These are phyloP conservation scores for Apiospora sp. DNA, from an alignment of 2,329 filamentous ascomycete genomes.

Conservation along the genomic window DNA sequence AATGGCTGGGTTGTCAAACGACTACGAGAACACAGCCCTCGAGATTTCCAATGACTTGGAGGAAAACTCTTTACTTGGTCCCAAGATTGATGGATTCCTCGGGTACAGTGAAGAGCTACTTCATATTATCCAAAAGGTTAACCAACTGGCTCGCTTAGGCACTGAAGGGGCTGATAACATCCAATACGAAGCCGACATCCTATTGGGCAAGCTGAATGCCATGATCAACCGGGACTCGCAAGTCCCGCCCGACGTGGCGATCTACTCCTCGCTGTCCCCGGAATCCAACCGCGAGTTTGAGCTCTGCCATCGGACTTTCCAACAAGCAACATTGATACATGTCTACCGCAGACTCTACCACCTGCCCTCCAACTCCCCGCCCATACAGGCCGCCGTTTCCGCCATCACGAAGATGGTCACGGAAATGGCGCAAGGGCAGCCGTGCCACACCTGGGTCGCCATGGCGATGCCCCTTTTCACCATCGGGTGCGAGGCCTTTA, in stretches of 20 bases:
- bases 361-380: slow-evolving; percentile 29
- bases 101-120: slow-evolving; percentile 36
- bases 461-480: slow-evolving; percentile 38
- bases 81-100: slow-evolving; percentile 34
- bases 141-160: slow-evolving; percentile 26
- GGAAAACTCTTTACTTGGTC: background rate
- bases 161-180: background rate
- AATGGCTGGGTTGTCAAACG: background rate
- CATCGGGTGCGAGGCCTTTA: slow-evolving; percentile 35
- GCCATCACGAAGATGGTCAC: slow-evolving; percentile 30
- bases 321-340: slow-evolving; percentile 34
- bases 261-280: slow-evolving; percentile 28
- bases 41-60: background rate
- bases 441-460: slow-evolving; percentile 35
- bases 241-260: slow-evolving; percentile 28
- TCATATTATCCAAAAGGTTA: slow-evolving; percentile 33
- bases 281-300: slow-evolving; percentile 31
- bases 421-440: slow-evolving; percentile 29
- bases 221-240: slow-evolving; percentile 34
- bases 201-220: slow-evolving; percentile 32
- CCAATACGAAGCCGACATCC: slow-evolving; percentile 31
- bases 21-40: background rate
- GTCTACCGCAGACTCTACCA: slow-evolving; percentile 33
- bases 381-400: slow-evolving; percentile 26
- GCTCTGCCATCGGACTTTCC: slow-evolving; percentile 35